phyloP scores from a whole-genome alignment of 2,329 filamentous ascomycete genomes.

The Curvularia lunata region DNA sequence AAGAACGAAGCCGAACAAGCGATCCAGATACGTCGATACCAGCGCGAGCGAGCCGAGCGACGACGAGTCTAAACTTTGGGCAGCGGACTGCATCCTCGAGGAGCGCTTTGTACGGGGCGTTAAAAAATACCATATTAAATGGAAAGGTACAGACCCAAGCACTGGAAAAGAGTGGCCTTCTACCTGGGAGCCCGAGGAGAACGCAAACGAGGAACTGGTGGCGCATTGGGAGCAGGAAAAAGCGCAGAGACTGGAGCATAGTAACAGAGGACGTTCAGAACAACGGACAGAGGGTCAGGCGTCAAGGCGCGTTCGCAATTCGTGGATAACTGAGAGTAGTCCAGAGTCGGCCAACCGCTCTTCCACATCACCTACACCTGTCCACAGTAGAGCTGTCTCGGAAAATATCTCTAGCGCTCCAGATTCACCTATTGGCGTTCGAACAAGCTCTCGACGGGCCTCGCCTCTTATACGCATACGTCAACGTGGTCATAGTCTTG shows the following conservation, averaged over 20 bases:
- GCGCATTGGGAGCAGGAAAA: slow-evolving; percentile 35
- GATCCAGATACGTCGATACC: slow-evolving; percentile 20
- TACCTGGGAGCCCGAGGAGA: slow-evolving; percentile 58
- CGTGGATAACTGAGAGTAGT: slow-evolving; percentile 29
- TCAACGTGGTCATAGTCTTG: slow-evolving; percentile 23
- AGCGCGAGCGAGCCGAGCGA: slow-evolving; percentile 11
- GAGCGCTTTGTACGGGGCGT: slow-evolving; percentile 32
- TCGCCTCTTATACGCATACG: slow-evolving; percentile 27
- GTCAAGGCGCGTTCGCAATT: slow-evolving; percentile 10
- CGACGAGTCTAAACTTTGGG: slow-evolving; percentile 10
- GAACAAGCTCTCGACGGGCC: background rate
- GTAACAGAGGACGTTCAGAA: slow-evolving; percentile 1
- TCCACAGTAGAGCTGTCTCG: background rate
- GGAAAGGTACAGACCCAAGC: slow-evolving; percentile 58
- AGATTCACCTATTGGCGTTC: background rate
- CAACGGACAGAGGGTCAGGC: background rate
- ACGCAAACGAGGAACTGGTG: slow-evolving; percentile 45
- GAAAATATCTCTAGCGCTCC: background rate
- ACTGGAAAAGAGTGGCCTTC: slow-evolving; percentile 58
- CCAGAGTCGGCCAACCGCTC: slow-evolving; percentile 8
- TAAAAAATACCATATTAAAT: slow-evolving; percentile 61
- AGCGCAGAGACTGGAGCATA: background rate
- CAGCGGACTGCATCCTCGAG: slow-evolving; percentile 25
- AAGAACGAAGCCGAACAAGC: slow-evolving; percentile 26
- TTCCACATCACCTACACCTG: slow-evolving; percentile 12